Conservation (phyloP, 768 basidiomycete genomes). For the Pulveroboletus sp. region DNA sequence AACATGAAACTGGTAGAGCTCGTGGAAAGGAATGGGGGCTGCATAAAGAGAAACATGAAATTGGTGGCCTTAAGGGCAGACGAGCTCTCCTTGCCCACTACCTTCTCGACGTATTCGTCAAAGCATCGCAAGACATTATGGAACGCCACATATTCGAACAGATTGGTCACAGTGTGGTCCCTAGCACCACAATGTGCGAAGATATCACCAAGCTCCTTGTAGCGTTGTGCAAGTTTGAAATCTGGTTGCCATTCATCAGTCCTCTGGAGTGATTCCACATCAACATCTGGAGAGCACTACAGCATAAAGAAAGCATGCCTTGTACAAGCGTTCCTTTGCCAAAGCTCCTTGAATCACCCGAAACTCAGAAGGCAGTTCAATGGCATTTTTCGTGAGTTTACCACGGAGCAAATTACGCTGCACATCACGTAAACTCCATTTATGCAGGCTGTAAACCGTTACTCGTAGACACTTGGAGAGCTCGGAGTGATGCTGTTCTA, state of each 20-base stretch:
- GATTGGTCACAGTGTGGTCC: background rate
- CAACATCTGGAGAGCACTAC: background rate
- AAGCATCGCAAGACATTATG: background rate
- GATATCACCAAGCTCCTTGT: background rate
- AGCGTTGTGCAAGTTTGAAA: background rate
- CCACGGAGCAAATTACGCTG: background rate
- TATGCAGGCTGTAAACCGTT: background rate
- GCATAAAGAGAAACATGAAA: slow-evolving; percentile 9
- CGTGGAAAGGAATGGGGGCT: slow-evolving; percentile 9
- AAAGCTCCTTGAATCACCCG: background rate
- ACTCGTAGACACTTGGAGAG: background rate
- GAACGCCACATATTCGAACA: background rate
- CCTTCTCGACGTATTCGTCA: background rate
- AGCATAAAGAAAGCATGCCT: background rate
- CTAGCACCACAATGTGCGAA: fast-evolving
- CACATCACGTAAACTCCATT: background rate
- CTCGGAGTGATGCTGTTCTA: background rate
- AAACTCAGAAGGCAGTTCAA: background rate
- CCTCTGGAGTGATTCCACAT: background rate
- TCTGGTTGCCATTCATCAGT: background rate
- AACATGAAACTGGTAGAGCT: background rate
- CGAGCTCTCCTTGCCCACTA: fast-evolving
- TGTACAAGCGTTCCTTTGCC: background rate
- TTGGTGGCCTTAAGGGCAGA: slow-evolving; percentile 1
- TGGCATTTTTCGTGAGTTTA: fast-evolving